Base-by-base conservation (phyloP, 2,329 filamentous ascomycete species). In the Leptographium lundbergii region DNA sequence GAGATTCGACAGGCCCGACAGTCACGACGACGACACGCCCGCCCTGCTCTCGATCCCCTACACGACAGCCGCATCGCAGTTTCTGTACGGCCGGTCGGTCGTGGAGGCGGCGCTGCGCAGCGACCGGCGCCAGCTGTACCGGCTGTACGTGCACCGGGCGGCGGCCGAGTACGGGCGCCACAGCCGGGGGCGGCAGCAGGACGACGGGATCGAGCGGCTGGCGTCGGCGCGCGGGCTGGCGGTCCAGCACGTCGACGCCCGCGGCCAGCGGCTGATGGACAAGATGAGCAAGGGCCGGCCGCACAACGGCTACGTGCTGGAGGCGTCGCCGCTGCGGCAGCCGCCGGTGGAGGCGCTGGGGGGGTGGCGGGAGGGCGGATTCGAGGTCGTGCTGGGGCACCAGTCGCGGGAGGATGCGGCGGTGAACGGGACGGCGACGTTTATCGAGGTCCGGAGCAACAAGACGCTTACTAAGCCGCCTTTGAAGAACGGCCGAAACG, bases 291-390 rank as follows among this genome's bases (percentile, higher is more conserved):
- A 78, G 59, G 85, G 86, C 1, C 81, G 94, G 48, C 90, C 92
- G 39, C 92, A 99, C 72, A 96, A 97, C 68, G 91, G 92, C 54
- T 86, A 87, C 65, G 78, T 97, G 19, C 80, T 99, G 4, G 94
- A 99, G 72, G 84, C 88, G 17, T 96, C 91, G 0, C 88, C 88
- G 1, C 72, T 97, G 1, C 90, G 91, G 0, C 83, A 86, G 63
- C 74, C 83, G 2, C 89, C 88, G 0, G 74, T 92, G 51, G 77
- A 74, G 34, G 74, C 78, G 19, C 74, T 95, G 4, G 77, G 78
- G 0, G 62, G 71, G 2, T 69, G 75, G 22, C 2, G 19, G 72
- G 68, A 63, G 36, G 29, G 75, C 0, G 76, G 79, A 54, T 89
- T 89, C 66, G 69, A 76, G 6, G 72, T 91, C 27, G 72, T 74